Evolutionary conservation across 805 yeast species (phyloP), one percentile per base, ranked within the genome.

Genomic region (Candida insectalens): DNA sequence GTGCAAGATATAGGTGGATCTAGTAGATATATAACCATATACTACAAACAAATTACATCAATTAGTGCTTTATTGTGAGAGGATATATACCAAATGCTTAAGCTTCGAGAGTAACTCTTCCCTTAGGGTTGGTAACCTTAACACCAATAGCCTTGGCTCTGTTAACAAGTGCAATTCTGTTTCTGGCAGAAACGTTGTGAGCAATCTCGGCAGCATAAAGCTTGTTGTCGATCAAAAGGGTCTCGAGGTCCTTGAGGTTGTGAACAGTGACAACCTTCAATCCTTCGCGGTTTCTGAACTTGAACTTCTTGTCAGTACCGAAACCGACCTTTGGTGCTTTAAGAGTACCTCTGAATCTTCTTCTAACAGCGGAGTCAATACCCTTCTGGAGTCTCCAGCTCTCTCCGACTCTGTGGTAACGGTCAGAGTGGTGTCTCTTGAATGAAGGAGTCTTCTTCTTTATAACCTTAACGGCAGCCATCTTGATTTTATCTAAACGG

Each of bases 321-420:
- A 84, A 92, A 78, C 99, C 99, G 61, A 92, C 88, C 77, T 83
- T 88, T 77, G 99, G 99, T 78, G 89, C 94, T 60, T 88, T 76
- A 65, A 92, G 84, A 72, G 89, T 82, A 65, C 98, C 98, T 81
- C 96, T 85, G 95, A 92, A 92, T 78, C 92, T 82, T 79, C 98
- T 89, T 79, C 99, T 92, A 67, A 94, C 96, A 74, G 85, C 78
- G 56, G 97, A 88, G 78, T 92, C 99, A 67, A 92, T 92, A 92
- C 99, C 99, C 84, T 92, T 92, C 75, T 94, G 99, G 77, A 92
- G 89, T 85, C 99, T 92, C 98, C 98, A 94, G 80, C 79, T 81
- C 74, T 85, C 96, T 62, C 84, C 73, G 57, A 92, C 96, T 74
- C 99, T 88, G 79, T 78, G 80, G 74, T 87, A 89, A 74, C 96